Percentiles rank a stretch among this genome's conserved stretches.
Evolutionary conservation across 2,329 filamentous ascomycete genomes (phyloP).

Genomic region (Aspergillus floridensis): DNA sequence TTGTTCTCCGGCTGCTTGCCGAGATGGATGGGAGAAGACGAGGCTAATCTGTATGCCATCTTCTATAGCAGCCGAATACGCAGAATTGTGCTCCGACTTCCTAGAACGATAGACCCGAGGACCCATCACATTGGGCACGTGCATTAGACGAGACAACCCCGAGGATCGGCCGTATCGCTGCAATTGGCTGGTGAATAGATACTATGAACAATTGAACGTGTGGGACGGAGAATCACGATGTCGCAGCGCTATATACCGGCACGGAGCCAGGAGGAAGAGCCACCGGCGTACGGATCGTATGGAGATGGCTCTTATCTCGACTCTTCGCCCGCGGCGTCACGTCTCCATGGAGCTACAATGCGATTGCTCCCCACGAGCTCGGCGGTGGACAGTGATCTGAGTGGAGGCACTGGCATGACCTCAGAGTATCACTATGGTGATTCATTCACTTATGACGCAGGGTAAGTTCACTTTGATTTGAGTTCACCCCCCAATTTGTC

Average conservation of each 20-base stretch:
- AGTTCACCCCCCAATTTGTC: conserved; percentile 1
- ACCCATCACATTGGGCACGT: neutral
- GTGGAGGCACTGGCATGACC: conserved; percentile 24
- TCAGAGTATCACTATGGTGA: conserved; percentile 31
- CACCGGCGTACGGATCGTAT: conserved; percentile 40
- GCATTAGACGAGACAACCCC: neutral
- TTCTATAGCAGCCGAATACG: neutral
- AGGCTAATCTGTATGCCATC: neutral
- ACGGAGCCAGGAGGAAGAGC: conserved; percentile 42
- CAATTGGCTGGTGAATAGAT: conserved; percentile 3
- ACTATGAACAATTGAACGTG: conserved; percentile 11
- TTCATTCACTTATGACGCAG: conserved; percentile 12
- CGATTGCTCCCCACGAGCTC: conserved; percentile 44
- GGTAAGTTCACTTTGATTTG: conserved; percentile 16
- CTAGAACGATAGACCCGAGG: neutral
- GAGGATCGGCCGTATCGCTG: neutral
- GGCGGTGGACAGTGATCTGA: conserved; percentile 35
- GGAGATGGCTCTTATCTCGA: conserved; percentile 29
- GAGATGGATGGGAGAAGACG: neutral
- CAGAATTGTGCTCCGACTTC: neutral
- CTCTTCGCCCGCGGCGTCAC: conserved; percentile 23
- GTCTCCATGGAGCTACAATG: conserved; percentile 43
- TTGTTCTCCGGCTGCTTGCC: neutral
- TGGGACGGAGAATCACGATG: conserved; percentile 13
- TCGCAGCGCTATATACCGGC: conserved; percentile 31